phyloP scores from a whole-genome alignment of 129 eudicot genomes.

The Pulicaria dysenterica region DNA sequence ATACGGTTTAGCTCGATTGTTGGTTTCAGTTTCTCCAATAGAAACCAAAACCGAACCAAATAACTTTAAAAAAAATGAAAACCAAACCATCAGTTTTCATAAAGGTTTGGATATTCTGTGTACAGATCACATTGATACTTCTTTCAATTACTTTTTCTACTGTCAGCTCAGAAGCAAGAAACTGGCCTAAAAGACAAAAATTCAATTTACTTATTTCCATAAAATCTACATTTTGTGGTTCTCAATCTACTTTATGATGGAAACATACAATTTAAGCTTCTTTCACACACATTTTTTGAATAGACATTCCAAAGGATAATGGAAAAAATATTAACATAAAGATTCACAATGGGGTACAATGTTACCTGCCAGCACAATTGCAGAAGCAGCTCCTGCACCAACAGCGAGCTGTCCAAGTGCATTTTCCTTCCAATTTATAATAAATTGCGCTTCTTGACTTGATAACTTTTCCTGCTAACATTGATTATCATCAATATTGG shows the following conservation, averaged over 20 bases:
- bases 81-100: no score
- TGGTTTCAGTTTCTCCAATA: no score
- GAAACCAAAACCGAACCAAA: no score
- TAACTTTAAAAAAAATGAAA: no score
- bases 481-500: constrained; percentile 6
- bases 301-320: background rate
- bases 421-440: constrained; percentile 48
- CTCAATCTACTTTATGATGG: background rate
- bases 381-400: constrained; percentile 57
- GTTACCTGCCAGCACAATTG: constrained; percentile 63
- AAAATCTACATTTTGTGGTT: background rate
- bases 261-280: background rate
- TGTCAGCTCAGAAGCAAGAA: background rate
- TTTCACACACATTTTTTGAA: background rate
- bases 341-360: background rate
- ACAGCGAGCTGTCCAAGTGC: constrained; percentile 50
- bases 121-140: background rate
- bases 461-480: constrained; percentile 53
- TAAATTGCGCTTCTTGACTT: constrained; percentile 58
- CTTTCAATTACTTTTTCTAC: background rate
- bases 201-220: background rate
- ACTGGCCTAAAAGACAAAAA: background rate
- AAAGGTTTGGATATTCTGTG: background rate
- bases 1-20: no score
- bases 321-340: background rate